Percentiles rank a stretch among this genome's conserved stretches.
These are phyloP conservation scores for Prunella vulgaris DNA, from an alignment of 257 asterid genomes.

Conservation along the genomic window DNA sequence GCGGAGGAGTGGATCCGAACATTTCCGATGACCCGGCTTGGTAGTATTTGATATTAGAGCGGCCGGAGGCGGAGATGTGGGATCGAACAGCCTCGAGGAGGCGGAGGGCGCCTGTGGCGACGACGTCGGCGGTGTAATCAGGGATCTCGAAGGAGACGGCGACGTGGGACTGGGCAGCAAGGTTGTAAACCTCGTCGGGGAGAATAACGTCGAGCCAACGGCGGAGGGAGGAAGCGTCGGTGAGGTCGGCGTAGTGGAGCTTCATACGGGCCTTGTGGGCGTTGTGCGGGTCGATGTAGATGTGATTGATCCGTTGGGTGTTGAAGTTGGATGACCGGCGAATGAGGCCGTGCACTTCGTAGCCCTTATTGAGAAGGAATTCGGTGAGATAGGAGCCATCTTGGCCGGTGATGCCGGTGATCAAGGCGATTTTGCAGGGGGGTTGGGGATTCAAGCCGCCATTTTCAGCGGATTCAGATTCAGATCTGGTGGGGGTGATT, in stretches of 20 bases:
- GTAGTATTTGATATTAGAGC: slow-evolving; percentile 70
- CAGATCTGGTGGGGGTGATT: slow-evolving; percentile 32
- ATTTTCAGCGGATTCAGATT: slow-evolving; percentile 37
- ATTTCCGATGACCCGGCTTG: slow-evolving; percentile 98
- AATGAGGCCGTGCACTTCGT: slow-evolving; percentile 93
- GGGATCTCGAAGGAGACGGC: slow-evolving; percentile 99
- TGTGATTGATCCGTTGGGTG: slow-evolving; percentile 93
- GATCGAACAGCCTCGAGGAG: slow-evolving; percentile 91
- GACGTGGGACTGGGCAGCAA: slow-evolving; percentile 98
- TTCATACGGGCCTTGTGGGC: slow-evolving; percentile 78
- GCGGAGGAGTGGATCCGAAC: slow-evolving; percentile 98
- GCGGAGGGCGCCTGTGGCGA: slow-evolving; percentile 96
- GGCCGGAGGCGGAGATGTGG: slow-evolving; percentile 75
- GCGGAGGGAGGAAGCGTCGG: slow-evolving; percentile 97
- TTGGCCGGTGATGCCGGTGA: slow-evolving; percentile 98
- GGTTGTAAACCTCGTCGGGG: slow-evolving; percentile 96
- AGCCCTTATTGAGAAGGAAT: slow-evolving; percentile 66
- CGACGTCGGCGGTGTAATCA: slow-evolving; percentile 97
- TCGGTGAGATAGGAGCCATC: slow-evolving; percentile 97
- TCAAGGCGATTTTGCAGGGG: slow-evolving; percentile 66
- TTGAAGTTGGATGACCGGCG: slow-evolving; percentile 96
- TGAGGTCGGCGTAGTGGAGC: slow-evolving; percentile 96
- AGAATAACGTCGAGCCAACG: slow-evolving; percentile 92
- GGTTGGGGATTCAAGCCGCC: slow-evolving; percentile 26
- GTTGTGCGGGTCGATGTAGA: slow-evolving; percentile 98